Percentiles rank a stretch among this genome's conserved stretches.
Evolutionary conservation across 148 eudicot species (phyloP).

Genomic region (Rhododendron ovatum): DNA sequence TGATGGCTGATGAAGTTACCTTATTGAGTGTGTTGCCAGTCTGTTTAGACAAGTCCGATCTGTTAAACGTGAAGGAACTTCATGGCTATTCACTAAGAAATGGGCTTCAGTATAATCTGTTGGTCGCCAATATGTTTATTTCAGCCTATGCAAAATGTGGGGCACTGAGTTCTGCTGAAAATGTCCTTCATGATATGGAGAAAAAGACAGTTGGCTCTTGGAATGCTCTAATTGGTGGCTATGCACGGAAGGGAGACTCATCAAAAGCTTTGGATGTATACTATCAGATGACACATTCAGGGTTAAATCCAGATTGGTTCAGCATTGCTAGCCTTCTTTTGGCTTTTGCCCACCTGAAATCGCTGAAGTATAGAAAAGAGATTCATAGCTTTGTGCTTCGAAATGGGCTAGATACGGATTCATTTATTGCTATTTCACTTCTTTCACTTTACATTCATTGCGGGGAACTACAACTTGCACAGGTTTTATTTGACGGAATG

Average conservation of each 20-base stretch:
- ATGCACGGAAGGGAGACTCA: constrained; percentile 54
- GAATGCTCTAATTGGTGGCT: constrained; percentile 56
- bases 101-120: constrained; percentile 35
- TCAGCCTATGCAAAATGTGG: constrained; percentile 61
- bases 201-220: constrained; percentile 47
- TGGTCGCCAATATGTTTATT: constrained; percentile 50
- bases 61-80: constrained; percentile 52
- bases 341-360: constrained; percentile 39
- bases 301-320: constrained; percentile 43
- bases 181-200: constrained; percentile 29
- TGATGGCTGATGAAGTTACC: constrained; percentile 41
- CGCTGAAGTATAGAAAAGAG: constrained; percentile 36
- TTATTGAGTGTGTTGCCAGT: constrained; percentile 50
- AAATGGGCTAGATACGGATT: constrained; percentile 39
- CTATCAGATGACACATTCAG: constrained; percentile 34
- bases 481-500: constrained; percentile 36
- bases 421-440: constrained; percentile 40
- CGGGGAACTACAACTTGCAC: constrained; percentile 29
- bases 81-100: constrained; percentile 50
- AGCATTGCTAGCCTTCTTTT: constrained; percentile 45
- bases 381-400: constrained; percentile 59
- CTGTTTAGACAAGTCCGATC: constrained; percentile 28
- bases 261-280: constrained; percentile 36
- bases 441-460: constrained; percentile 54
- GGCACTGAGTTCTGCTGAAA: constrained; percentile 27